These are phyloP conservation scores for Elymus sibiricus DNA, from an alignment of 176 grass and related monocot genomes.

Conservation along the genomic window DNA sequence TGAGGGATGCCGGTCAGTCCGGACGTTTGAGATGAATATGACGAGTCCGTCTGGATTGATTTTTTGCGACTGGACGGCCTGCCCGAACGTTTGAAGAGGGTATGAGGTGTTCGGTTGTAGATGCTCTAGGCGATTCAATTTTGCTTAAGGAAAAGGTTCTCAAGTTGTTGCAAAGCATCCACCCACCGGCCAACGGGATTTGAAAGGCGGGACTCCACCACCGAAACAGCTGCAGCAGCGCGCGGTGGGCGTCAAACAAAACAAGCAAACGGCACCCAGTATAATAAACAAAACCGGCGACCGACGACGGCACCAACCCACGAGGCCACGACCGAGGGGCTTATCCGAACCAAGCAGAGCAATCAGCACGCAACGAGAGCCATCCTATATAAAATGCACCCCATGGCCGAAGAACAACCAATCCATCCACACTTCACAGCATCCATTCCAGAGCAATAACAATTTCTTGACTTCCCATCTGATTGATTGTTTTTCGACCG, in stretches of 20 bases:
- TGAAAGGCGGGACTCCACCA: neutral
- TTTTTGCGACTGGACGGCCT: too few species aligned
- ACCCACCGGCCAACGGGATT: slow-evolving; percentile 23
- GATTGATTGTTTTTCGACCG: neutral
- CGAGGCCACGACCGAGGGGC: neutral
- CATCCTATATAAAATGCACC: slow-evolving; percentile 11
- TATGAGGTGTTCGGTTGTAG: too few species aligned
- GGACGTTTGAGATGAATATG: too few species aligned
- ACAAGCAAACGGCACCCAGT: neutral
- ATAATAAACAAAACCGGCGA: neutral
- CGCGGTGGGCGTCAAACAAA: neutral
- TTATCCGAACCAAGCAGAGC: neutral
- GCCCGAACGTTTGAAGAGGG: too few species aligned
- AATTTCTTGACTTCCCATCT: neutral
- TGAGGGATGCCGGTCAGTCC: too few species aligned
- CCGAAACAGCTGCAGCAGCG: neutral
- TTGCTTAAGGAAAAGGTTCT: neutral
- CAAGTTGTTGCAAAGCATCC: neutral
- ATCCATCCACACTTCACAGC: neutral
- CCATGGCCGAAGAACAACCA: neutral
- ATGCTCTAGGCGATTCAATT: neutral
- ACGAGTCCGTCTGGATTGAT: too few species aligned
- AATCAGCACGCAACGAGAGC: neutral
- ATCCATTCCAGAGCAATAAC: neutral
- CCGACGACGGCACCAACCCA: neutral